Evolutionary conservation across 768 basidiomycete species (phyloP).

Genomic region (Mycena galericulata): DNA sequence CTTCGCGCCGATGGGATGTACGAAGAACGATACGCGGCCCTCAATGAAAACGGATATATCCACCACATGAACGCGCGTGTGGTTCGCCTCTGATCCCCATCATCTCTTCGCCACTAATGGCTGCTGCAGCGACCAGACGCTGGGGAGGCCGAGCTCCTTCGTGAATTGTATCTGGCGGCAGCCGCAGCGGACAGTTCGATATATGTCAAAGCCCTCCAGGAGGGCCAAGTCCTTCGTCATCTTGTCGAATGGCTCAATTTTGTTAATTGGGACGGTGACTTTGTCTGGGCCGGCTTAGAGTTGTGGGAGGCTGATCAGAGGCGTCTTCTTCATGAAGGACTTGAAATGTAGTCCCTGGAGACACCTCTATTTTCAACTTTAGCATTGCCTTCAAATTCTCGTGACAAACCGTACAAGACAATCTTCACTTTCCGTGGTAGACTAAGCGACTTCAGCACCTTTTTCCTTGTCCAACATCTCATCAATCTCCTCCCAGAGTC

Average conservation of each 20-base stretch:
- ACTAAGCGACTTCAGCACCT: too few species aligned
- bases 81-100: not conserved
- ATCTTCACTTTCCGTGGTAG: too few species aligned
- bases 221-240: slow-evolving; percentile 2
- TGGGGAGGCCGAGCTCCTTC: not conserved
- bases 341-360: too few species aligned
- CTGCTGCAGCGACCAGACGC: slow-evolving; percentile 1
- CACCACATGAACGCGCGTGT: not conserved
- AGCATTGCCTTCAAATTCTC: too few species aligned
- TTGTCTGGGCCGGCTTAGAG: slow-evolving; percentile 15
- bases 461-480: slow-evolving; percentile 17
- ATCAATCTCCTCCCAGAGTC: slow-evolving; percentile 19
- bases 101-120: not conserved
- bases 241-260: slow-evolving; percentile 16
- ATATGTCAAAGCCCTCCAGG: slow-evolving; percentile 11
- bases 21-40: not conserved
- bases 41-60: not conserved
- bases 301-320: slow-evolving; percentile 16
- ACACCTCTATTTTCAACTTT: too few species aligned
- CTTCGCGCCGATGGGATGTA: slow-evolving; percentile 12
- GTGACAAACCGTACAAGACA: too few species aligned
- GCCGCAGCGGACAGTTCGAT: slow-evolving; percentile 1
- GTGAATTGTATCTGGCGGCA: not conserved
- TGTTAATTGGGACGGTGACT: slow-evolving; percentile 14
- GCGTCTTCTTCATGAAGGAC: too few species aligned